These are phyloP conservation scores for Zymoseptoria brevis DNA, from an alignment of 2,329 filamentous ascomycete genomes.

Conservation along the genomic window DNA sequence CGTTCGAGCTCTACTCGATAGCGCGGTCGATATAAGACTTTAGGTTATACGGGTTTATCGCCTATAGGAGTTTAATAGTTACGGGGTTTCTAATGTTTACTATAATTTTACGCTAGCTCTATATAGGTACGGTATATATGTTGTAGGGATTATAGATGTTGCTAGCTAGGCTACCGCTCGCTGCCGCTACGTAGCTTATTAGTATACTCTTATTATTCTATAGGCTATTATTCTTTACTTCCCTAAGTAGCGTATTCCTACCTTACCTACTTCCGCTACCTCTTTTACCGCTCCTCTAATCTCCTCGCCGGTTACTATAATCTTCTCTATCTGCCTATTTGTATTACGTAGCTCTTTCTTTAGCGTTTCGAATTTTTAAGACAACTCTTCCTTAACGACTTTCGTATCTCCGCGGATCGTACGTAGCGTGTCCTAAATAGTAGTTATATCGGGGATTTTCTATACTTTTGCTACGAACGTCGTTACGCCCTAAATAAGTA, in stretches of 20 bases:
- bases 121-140: constrained; percentile 1
- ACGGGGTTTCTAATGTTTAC: constrained; percentile 6
- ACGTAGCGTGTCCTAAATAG: constrained; percentile 2
- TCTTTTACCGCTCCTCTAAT: background rate
- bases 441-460: constrained; percentile 5
- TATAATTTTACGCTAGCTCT: constrained; percentile 4
- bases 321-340: background rate
- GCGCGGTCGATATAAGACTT: constrained; percentile 1
- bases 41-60: constrained; percentile 1
- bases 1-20: constrained; percentile 6
- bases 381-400: background rate
- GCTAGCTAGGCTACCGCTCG: constrained; percentile 2
- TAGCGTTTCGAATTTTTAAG: background rate
- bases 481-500: constrained; percentile 3
- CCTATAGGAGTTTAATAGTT: constrained; percentile 1
- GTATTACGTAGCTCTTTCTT: background rate
- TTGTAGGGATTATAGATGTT: constrained; percentile 2
- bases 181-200: constrained; percentile 4
- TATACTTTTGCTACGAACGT: constrained; percentile 3
- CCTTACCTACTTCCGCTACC: background rate
- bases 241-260: constrained; percentile 2
- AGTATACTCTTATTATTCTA: constrained; percentile 2
- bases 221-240: constrained; percentile 3
- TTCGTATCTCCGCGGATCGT: constrained; percentile 1
- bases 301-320: background rate